Base-by-base conservation (phyloP, 257 asterid species). In the Plantago ovata region DNA sequence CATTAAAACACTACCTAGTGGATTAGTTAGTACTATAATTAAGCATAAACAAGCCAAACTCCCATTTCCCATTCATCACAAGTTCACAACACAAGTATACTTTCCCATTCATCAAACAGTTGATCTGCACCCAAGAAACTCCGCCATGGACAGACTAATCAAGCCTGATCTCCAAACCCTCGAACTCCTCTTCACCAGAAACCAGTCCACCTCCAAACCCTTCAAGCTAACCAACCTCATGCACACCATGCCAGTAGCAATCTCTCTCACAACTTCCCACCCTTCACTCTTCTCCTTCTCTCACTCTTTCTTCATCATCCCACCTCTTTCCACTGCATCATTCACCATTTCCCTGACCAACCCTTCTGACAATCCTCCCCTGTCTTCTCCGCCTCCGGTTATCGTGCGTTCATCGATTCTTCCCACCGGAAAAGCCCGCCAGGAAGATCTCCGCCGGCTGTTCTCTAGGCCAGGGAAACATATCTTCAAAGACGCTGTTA, bases 171-270 rank as follows among this genome's bases (percentile, higher is more conserved):
- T 69, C 11, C 75, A 78, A 33, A 70, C 67, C 15, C 56, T 86
- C 13, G 62, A 73, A 1, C 3, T 89, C 5, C 15, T 48, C 47
- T 89, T 85, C 76, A 57, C 36, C 73, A 76, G 43, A 58, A 72
- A 67, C 67, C 81, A 78, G 20, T 81, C 76, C 12, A 83, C 77
- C 51, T 38, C 56, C 60, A 76, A 82, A n/a, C 63, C 79, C 3
- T 85, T 89, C 79, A 78, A 69, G 11, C 66, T 89, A 12, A 79
- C 79, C 8, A 89, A 81, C 51, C 75, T 89, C 2, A 85, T 89
- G 96, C 96, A 89, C 73, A 85, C 96, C 77, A 89, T 85, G 96
- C 58, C 91, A 1, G 94, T 89, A 0, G 95, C 96, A 1, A 53
- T 89, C 58, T 80, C 87, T 12, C 80, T 89, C 62, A 74, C 95